Base-by-base conservation (phyloP, 2,329 filamentous ascomycete species). In the Curvularia lunata region DNA sequence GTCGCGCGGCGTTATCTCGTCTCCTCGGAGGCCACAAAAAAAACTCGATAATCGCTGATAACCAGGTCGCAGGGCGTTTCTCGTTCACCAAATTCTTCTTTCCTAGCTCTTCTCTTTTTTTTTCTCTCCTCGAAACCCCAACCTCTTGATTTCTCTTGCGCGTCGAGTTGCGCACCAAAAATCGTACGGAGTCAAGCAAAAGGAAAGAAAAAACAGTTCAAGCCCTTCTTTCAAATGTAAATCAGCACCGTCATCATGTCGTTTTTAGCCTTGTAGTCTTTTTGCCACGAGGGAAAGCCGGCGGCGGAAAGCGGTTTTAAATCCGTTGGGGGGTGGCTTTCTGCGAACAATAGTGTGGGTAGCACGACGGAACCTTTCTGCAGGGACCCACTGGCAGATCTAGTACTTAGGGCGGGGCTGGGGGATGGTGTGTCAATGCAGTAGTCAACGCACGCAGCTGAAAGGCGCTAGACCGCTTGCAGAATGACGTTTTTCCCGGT, bases 321-420 rank as follows among this genome's bases (percentile, higher is more conserved):
- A 67, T 67, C 60, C 54, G 58, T 67, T 58, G 47, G 53, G 28
- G 28, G 28, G 9, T 30, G 28, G 9, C 9, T 10, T 30, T 30
- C 10, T 30, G 28, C 28, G 28, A 12, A 30, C 28, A 27, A 8
- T 27, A 27, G 25, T 27, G n/a, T n/a, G n/a, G 25, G 25, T 8
- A 27, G 25, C 6, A 27, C 25, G 25, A 27, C n/a, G 25, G 25
- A 8, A 27, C 25, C 25, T 27, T 27, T 27, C 45, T 23, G 54
- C 47, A 51, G 45, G 49, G 47, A 43, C 61, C 55, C 59, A 58
- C 45, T 16, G 28, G 59, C 63, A 61, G 63, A 68, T 65, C 58
- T 27, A n/a, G n/a, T n/a, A 8, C 25, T 27, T 16, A 58, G 40
- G 51, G 69, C 63, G 70, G 70, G 71, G 66, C 69, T 68, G 55